These are phyloP conservation scores for Ilyonectria robusta DNA, from an alignment of 2,329 filamentous ascomycete species.

Conservation along the genomic window DNA sequence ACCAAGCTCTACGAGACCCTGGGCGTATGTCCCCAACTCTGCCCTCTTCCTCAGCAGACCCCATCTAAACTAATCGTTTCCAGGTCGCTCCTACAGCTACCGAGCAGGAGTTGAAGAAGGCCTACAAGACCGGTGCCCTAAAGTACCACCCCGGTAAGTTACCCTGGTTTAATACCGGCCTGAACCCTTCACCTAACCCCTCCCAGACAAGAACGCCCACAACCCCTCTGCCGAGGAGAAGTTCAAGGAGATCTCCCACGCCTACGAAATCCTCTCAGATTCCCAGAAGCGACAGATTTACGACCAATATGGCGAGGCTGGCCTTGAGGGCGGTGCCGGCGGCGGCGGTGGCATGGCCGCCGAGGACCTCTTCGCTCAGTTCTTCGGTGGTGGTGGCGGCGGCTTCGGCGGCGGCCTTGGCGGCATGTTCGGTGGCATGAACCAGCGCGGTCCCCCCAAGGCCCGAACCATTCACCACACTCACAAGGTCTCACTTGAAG, in stretches of 20 bases:
- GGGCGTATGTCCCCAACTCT: slow-evolving; percentile 70
- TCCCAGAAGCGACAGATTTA: slow-evolving; percentile 92
- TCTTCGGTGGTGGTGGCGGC: slow-evolving; percentile 84
- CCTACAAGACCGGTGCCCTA: slow-evolving; percentile 85
- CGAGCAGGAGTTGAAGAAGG: slow-evolving; percentile 91
- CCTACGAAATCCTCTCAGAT: slow-evolving; percentile 96
- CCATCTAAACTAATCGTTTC: slow-evolving; percentile 36
- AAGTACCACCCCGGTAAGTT: slow-evolving; percentile 86
- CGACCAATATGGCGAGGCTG: slow-evolving; percentile 98
- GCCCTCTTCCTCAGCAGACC: not conserved
- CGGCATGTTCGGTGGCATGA: slow-evolving; percentile 85
- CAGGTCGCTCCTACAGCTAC: slow-evolving; percentile 85
- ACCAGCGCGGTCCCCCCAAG: slow-evolving; percentile 85
- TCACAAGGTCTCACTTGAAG: slow-evolving; percentile 97
- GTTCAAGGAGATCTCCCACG: slow-evolving; percentile 97
- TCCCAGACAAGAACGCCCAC: slow-evolving; percentile 92
- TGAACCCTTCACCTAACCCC: slow-evolving; percentile 32
- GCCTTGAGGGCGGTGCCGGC: slow-evolving; percentile 88
- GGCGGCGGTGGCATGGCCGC: slow-evolving; percentile 89
- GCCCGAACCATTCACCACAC: slow-evolving; percentile 97
- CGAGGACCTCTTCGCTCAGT: slow-evolving; percentile 96
- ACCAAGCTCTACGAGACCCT: slow-evolving; percentile 85
- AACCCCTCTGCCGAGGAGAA: slow-evolving; percentile 95
- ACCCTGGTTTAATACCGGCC: not conserved
- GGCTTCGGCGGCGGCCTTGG: slow-evolving; percentile 70